Base-by-base conservation (phyloP, 1,139 yeast species). In the Magnusiomyces starmeri region DNA sequence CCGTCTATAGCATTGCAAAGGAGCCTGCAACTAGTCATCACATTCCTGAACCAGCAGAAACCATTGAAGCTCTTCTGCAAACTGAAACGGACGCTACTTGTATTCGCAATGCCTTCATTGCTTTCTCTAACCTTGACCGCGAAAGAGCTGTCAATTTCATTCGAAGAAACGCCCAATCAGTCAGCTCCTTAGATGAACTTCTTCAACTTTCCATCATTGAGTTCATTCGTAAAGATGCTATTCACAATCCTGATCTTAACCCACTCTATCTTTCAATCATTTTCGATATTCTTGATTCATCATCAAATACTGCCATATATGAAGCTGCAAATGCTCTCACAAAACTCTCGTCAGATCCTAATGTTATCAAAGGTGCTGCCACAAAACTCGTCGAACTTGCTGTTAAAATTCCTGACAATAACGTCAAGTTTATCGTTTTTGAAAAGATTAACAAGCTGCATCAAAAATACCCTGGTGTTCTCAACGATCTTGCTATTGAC, bases 71-170 rank as follows among this genome's bases (percentile, higher is more conserved):
- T 54, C 87, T 89, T 67, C 75, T 92, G 65, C 77, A 75, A 53
- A 84, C 81, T 40, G 99, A 94, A 70, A 80, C 85, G 53, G 98
- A 94, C 67, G 84, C 96, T 35, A 88, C 95, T 34, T 92, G 98
- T 73, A 87, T 87, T 69, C 81, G 98, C 68, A 94, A 94, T 69
- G 97, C 97, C 3, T 94, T 94, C 68, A 83, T 90, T 51, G 88
- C 95, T 57, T 75, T 94, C 58, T 81, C 94, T 44, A 84, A 82
- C 59, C 75, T 94, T 65, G 86, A 86, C 68, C 80, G 97, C 65
- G 92, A 85, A 55, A 82, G 84, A 48, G 95, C 97, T 40, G 78
- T 88, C 63, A 80, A 79, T 57, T 94, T 83, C 67, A 77, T 94
- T 59, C 94, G 85, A 67, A 83, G 82, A 52, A 82, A 85, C 65